Evolutionary conservation across 2,329 filamentous ascomycete genomes (phyloP), one percentile per base, ranked within the genome.

Genomic region (Aspergillus hortae): DNA sequence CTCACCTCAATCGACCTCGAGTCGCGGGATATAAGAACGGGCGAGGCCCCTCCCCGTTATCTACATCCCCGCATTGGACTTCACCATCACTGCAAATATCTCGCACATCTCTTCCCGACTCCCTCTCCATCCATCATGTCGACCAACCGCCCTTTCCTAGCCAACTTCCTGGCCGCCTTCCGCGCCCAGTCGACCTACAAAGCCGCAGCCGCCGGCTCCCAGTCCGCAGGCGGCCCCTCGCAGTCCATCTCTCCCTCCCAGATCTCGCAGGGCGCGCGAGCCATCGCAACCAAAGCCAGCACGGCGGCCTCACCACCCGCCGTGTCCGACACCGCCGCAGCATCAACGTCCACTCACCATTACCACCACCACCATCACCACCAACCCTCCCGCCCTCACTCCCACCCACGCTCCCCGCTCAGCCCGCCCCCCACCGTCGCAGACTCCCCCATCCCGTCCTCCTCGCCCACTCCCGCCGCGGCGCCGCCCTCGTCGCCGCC

Each of bases 121-220:
- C 35, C n/a, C 19, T 19, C 35, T n/a, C 27, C 17, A 40, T 51
- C 45, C 51, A 74, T 53, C 61, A 86, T 86, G 83, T 80, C 82
- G 2, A 85, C 81, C 57, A 86, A 87, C 72, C 74, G 83, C 52
- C 84, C 79, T 44, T 87, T 87, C 72, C 77, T 88, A 61, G 78
- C 83, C 59, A 84, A 83, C 74, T 86, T 87, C 72, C 79, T 87
- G 56, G 80, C 84, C 44, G 83, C 84, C 56, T 88, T 88, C 64
- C 79, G 84, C 47, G 82, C 84, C 46, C 83, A 86, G 64, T 83
- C 83, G 40, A 75, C 78, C 51, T 77, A 82, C 58, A 85, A 85
- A 63, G 73, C 82, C 40, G 40, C 40, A 12, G 40, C 19, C 19
- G 35, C 35, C 19, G 67, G 65, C 14, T 55, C 69, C 4, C 59